phyloP scores from a whole-genome alignment of 148 eudicot genomes.

The Chenopodium suecicum region DNA sequence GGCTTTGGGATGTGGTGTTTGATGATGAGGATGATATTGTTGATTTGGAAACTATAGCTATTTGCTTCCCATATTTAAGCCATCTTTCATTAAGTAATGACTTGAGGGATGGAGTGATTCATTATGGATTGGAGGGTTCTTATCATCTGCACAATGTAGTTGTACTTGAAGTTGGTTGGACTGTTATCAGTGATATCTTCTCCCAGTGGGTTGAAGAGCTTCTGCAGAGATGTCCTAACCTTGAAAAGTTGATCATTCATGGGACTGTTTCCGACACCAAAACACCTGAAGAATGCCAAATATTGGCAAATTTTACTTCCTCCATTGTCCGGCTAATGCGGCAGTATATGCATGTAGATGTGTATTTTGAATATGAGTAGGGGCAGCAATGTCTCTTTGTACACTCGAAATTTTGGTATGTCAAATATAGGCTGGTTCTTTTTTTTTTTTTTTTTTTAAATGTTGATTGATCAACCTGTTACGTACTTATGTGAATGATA shows the following conservation, averaged over 20 bases:
- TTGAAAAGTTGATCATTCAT: constrained; percentile 64
- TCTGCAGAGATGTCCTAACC: constrained; percentile 71
- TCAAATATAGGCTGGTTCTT: neutral
- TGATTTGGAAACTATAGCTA: constrained; percentile 71
- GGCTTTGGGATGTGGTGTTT: constrained; percentile 83
- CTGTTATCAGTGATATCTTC: constrained; percentile 58
- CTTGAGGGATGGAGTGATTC: constrained; percentile 59
- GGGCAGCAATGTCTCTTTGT: constrained; percentile 11
- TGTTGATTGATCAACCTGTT: neutral
- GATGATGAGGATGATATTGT: constrained; percentile 85
- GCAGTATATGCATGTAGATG: constrained; percentile 63
- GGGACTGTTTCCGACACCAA: constrained; percentile 80
- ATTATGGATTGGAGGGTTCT: constrained; percentile 56
- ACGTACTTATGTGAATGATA: constrained; percentile 10
- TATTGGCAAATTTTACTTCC: constrained; percentile 66
- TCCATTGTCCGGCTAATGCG: constrained; percentile 76
- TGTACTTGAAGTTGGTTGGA: constrained; percentile 81
- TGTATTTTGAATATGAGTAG: constrained; percentile 62
- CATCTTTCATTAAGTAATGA: constrained; percentile 68
- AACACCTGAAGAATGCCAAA: constrained; percentile 72
- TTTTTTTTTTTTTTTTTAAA: neutral
- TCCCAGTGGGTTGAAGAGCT: constrained; percentile 66
- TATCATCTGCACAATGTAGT: constrained; percentile 61
- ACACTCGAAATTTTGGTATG: constrained; percentile 19
- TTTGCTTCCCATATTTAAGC: constrained; percentile 60